Evolutionary conservation across 2,329 filamentous ascomycete species (phyloP).

Genomic region (Catunica adiposa): DNA sequence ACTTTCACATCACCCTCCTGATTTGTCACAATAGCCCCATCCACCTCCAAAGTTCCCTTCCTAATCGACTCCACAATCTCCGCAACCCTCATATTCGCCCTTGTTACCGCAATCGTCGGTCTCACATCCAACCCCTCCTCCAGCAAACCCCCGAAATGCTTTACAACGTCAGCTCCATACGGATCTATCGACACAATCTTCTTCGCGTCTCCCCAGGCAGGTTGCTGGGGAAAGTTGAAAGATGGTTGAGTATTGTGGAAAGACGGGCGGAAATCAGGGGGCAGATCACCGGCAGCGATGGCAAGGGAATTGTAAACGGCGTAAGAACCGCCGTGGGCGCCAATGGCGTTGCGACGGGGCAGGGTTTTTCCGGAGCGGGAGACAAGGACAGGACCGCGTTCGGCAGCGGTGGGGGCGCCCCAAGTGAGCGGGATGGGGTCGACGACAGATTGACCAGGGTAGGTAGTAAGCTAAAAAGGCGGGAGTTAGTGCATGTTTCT

Average conservation of each 20-base stretch:
- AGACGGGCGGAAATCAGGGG: conserved; percentile 47
- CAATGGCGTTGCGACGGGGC: conserved; percentile 17
- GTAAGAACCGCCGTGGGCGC: conserved; percentile 60
- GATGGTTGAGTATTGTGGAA: conserved; percentile 73
- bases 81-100: conserved; percentile 84
- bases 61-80: conserved; percentile 82
- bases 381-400: conserved; percentile 17
- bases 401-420: conserved; percentile 15
- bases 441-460: conserved; percentile 18
- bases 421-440: conserved; percentile 17
- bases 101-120: conserved; percentile 81
- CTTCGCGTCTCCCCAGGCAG: conserved; percentile 73
- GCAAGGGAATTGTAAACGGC: conserved; percentile 90
- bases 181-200: conserved; percentile 99
- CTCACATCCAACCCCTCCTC: conserved; percentile 39
- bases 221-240: conserved; percentile 73
- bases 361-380: conserved; percentile 16
- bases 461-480: conserved; percentile 16
- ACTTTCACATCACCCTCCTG: conserved; percentile 74
- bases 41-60: conserved; percentile 54
- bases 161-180: conserved; percentile 49
- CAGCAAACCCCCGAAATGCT: conserved; percentile 8
- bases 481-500: background rate
- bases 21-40: conserved; percentile 85
- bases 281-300: conserved; percentile 77